Conservation (phyloP, 129 eudicot species). For the Saussurea involucrata region DNA sequence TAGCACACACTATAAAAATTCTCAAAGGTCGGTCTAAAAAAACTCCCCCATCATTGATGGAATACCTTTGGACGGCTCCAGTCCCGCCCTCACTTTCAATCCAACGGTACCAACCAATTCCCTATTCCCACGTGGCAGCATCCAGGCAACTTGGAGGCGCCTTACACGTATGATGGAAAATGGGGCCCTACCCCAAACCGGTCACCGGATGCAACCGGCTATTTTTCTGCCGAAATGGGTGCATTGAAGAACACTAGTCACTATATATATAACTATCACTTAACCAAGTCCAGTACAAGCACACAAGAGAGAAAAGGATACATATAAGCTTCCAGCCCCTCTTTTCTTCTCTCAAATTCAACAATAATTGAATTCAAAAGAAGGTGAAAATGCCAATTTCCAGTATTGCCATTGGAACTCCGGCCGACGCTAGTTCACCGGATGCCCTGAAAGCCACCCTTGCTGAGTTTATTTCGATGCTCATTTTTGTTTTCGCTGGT, state of each 20-base stretch:
- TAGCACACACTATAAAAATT: constrained; percentile 8
- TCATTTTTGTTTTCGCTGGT: constrained; percentile 76
- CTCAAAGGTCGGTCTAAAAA: constrained; percentile 21
- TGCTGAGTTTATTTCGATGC: constrained; percentile 82
- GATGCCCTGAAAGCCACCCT: constrained; percentile 73
- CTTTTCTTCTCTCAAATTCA: neutral
- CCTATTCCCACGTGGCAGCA: constrained; percentile 41
- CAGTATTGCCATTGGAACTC: constrained; percentile 44
- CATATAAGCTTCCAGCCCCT: neutral
- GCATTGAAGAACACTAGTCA: constrained; percentile 6
- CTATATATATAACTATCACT: constrained; percentile 29
- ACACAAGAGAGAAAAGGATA: neutral
- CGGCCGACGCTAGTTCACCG: constrained; percentile 51
- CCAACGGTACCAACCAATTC: constrained; percentile 14
- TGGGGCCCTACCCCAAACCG: constrained; percentile 7
- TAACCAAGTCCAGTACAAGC: constrained; percentile 1
- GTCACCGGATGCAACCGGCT: constrained; percentile 32
- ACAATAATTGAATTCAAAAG: neutral
- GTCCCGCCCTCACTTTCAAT: neutral
- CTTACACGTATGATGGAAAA: constrained; percentile 18
- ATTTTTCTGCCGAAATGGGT: neutral
- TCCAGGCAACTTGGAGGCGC: constrained; percentile 44
- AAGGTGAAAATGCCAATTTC: constrained; percentile 43
- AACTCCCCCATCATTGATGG: constrained; percentile 6
- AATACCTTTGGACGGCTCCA: constrained; percentile 26